phyloP scores from a whole-genome alignment of 1,139 yeast genomes.

The Eremothecium coryli region DNA sequence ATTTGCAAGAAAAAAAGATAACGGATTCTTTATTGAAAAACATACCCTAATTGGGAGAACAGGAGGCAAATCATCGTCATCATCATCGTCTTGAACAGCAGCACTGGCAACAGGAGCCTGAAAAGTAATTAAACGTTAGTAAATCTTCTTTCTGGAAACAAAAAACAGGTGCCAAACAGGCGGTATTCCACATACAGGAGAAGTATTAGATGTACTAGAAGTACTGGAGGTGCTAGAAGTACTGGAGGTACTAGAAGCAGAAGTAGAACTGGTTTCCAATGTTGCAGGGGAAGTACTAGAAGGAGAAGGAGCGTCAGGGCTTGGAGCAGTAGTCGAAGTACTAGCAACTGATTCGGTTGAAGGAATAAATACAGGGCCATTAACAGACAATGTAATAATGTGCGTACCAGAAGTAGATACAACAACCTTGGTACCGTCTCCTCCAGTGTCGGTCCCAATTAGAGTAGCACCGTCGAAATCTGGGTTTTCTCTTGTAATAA shows the following conservation, averaged over 20 bases:
- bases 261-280: neutral
- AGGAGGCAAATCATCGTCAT: no score
- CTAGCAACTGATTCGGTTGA: neutral
- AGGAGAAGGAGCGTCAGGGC: neutral
- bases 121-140: no score
- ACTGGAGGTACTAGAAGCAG: neutral
- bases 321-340: conserved; percentile 1
- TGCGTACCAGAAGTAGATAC: conserved; percentile 4
- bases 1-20: no score
- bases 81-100: no score
- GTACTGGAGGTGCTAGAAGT: neutral
- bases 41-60: no score
- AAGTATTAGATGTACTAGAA: neutral
- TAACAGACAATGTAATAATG: conserved; percentile 6
- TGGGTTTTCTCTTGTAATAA: conserved; percentile 6
- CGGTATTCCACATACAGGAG: no score
- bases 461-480: conserved; percentile 8
- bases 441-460: conserved; percentile 8
- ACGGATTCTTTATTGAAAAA: no score
- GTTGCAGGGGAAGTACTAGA: neutral
- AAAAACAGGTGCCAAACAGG: no score
- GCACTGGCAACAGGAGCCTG: no score
- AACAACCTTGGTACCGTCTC: conserved; percentile 8
- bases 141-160: no score
- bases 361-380: conserved; percentile 1